Base-by-base conservation (phyloP, 2,329 filamentous ascomycete genomes). In the Phialocephala subalpina region DNA sequence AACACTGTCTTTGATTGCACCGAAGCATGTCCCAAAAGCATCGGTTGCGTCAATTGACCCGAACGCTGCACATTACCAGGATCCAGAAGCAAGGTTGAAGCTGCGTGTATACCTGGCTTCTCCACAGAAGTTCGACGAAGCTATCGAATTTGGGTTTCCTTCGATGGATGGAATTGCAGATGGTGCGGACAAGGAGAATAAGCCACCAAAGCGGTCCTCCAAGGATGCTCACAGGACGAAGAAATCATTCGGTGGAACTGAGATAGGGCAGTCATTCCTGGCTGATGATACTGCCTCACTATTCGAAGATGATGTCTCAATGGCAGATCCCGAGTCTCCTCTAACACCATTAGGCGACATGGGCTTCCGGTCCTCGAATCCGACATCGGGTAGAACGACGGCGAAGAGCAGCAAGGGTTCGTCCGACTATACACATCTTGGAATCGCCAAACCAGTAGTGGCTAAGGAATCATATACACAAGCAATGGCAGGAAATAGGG, bases 71-170 rank as follows among this genome's bases (percentile, higher is more conserved):
- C 92, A 97, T 79, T 97, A 97, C 75, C 92, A 93, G 76, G 94
- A 97, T 73, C 93, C 94, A 0, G 92, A 97, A 76, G 93, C 94
- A 45, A 88, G 95, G 38, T 84, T 93, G 73, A 97, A 97, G 79
- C 82, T 98, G 22, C 89, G 94, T 14, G 89, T 93, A 7, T 97
- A 94, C 74, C 86, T 97, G 22, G 92, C 92, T 8, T 97, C 94
- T 1, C 92, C 94, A 0, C 92, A 97, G 72, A 97, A 97, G 76
- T 98, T 98, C 73, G 95, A 98, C 76, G 95, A 98, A 79, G 94
- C 93, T 1, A 87, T 98, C 60, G 92, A 97, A 76, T 97, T 97
- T 78, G 95, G 95, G 0, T 98, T 97, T 73, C 93, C 94, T 0
- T 88, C 90, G 0, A 82, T 82, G 40, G 84, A 88, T 38, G 78